Base-by-base conservation (phyloP, 1,284 basidiomycete genomes). In the Singerocomus inundabilis region DNA sequence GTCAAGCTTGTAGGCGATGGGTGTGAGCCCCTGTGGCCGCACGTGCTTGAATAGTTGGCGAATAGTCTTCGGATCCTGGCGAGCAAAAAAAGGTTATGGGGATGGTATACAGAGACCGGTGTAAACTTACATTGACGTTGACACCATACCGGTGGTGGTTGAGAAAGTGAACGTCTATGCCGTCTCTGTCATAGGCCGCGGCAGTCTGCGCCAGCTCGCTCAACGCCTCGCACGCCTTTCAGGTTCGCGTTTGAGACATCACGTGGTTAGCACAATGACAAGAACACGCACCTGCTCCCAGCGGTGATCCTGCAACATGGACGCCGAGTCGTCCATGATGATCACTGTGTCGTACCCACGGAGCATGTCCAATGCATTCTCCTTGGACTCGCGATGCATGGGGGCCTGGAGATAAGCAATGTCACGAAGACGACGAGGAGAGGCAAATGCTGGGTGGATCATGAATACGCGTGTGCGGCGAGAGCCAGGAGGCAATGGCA, bases 261-360 rank as follows among this genome's bases (percentile, higher is more conserved):
- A 31, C 15, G 5, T 46, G 56, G 26, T 13, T 8, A 9, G 11
- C n/a, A 18, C 18, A 3, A 16, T 26, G 21, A 36, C 5, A 2
- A 15, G 1, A 18, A 32, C 16, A 56, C 63, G 13, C 26, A 80
- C 77, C 71, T 77, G 75, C 8, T 51, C 48, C 82, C 82, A 84
- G 18, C 69, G 65, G 2, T 52, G 44, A 4, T 70, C 73, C 4
- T 44, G 38, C 12, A 53, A 46, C 82, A 84, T 85, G 10, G 82
- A 83, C 6, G 59, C 63, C 1, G 82, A 84, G 59, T 84, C 82
- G 59, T 84, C 82, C 37, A 84, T 67, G 26, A 82, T 55, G 34
- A 83, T 68, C 6, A 80, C 72, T 0, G 78, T 82, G 37, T 83
- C 71, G 52, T 78, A 83, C 46, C 70, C 62, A 30, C 62, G 55